Conservation (phyloP, 164 flowering plant species). For the Saururus chinensis region DNA sequence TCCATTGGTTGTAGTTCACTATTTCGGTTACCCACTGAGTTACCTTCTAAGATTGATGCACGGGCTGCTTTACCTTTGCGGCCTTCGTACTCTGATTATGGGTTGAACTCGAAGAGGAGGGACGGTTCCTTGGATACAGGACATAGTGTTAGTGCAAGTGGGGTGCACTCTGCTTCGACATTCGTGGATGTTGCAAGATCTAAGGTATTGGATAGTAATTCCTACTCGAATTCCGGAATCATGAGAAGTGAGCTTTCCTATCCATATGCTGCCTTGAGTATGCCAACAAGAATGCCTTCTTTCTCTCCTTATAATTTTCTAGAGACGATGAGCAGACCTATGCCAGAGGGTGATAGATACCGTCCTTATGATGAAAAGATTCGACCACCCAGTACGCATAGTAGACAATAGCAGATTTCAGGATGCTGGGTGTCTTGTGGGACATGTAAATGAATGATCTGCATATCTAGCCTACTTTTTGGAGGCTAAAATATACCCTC, state of each 20-base stretch:
- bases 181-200: constrained; percentile 6
- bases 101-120: constrained; percentile 4
- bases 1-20: constrained; percentile 15
- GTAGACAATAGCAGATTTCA: not conserved
- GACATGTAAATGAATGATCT: too few species aligned
- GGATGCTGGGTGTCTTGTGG: not conserved
- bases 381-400: constrained; percentile 11
- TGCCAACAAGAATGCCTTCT: not conserved
- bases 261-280: not conserved
- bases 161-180: constrained; percentile 9
- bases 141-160: constrained; percentile 1
- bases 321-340: not conserved
- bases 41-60: not conserved
- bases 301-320: not conserved
- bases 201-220: not conserved
- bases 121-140: constrained; percentile 1
- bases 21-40: constrained; percentile 19
- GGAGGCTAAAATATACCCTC: too few species aligned
- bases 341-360: constrained; percentile 4
- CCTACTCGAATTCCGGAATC: not conserved
- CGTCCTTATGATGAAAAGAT: constrained; percentile 6
- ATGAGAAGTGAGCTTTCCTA: not conserved
- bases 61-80: not conserved
- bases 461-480: too few species aligned
- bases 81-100: constrained; percentile 6